These are phyloP conservation scores for Pleurotus cornucopiae DNA, from an alignment of 768 basidiomycete genomes.

Conservation along the genomic window DNA sequence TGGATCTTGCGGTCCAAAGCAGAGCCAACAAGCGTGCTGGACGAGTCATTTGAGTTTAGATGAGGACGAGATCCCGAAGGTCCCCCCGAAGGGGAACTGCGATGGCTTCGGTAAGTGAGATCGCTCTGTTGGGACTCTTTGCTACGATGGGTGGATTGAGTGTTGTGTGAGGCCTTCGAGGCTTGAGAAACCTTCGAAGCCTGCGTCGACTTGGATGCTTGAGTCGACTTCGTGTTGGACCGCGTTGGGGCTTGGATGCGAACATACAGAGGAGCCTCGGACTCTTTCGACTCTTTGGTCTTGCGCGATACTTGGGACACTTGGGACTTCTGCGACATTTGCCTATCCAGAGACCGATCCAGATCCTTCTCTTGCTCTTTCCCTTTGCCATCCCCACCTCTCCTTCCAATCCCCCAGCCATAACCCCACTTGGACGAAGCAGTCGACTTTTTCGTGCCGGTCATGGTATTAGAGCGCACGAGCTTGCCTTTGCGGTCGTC, in stretches of 20 bases:
- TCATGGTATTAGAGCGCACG: constrained; percentile 48
- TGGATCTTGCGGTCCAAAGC: constrained; percentile 66
- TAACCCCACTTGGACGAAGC: constrained; percentile 57
- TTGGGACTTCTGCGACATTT: constrained; percentile 20
- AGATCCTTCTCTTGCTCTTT: constrained; percentile 28
- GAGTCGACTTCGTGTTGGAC: constrained; percentile 34
- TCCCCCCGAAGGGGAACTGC: constrained; percentile 9
- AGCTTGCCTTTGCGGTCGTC: constrained; percentile 33
- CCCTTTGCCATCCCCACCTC: constrained; percentile 31
- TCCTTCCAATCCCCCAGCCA: constrained; percentile 62
- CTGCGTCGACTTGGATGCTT: constrained; percentile 32
- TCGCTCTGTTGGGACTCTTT: constrained; percentile 12
- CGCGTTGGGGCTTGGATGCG: constrained; percentile 23
- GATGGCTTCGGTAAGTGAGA: constrained; percentile 12
- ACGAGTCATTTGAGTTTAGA: constrained; percentile 55
- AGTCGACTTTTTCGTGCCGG: constrained; percentile 53
- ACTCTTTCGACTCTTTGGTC: constrained; percentile 11
- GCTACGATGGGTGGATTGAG: constrained; percentile 14
- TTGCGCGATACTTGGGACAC: constrained; percentile 26
- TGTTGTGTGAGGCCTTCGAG: background rate
- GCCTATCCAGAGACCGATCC: constrained; percentile 19
- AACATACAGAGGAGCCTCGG: constrained; percentile 21
- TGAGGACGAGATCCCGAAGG: constrained; percentile 34
- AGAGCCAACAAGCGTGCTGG: constrained; percentile 72
- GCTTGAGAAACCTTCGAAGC: constrained; percentile 15